These are phyloP conservation scores for Pythium grandisporangium DNA, from an alignment of 352 stramenopile species.

Conservation along the genomic window DNA sequence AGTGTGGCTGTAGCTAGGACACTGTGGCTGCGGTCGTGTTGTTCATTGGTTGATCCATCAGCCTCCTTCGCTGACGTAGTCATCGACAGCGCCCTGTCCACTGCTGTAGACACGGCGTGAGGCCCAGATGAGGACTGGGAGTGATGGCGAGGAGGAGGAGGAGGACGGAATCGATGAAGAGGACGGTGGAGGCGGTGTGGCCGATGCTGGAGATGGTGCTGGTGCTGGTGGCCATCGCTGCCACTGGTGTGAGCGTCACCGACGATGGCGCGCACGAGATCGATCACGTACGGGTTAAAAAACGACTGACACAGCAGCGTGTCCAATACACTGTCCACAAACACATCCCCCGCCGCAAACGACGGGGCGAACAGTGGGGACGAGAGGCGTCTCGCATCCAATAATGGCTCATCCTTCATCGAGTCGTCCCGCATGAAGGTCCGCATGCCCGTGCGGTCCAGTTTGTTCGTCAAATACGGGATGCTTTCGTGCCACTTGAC, in stretches of 20 bases:
- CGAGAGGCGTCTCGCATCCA: neutral
- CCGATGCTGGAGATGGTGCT: constrained; percentile 19
- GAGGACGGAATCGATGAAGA: neutral
- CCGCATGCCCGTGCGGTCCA: constrained; percentile 7
- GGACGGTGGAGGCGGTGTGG: constrained; percentile 17
- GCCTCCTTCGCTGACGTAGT: too few species aligned
- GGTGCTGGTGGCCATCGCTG: constrained; percentile 22
- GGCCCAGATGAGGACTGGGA: neutral
- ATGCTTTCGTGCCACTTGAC: constrained; percentile 45
- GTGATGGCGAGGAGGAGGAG: neutral
- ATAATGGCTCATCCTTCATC: neutral
- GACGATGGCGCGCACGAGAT: constrained; percentile 38
- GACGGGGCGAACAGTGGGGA: constrained; percentile 27
- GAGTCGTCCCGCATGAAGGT: constrained; percentile 3
- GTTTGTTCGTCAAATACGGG: constrained; percentile 50
- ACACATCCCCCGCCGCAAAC: constrained; percentile 46
- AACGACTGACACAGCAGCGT: constrained; percentile 61
- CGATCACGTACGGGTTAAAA: constrained; percentile 63
- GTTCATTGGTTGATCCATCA: too few species aligned
- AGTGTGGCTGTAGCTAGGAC: constrained; percentile 25
- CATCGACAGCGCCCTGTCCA: constrained; percentile 9
- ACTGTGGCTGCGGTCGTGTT: too few species aligned
- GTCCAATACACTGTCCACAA: constrained; percentile 52
- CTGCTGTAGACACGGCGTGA: constrained; percentile 6
- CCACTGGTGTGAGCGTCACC: constrained; percentile 31